Evolutionary conservation across 2,329 filamentous ascomycete species (phyloP), one percentile per base, ranked within the genome.

Genomic region (Reticulascus tulasneorum): DNA sequence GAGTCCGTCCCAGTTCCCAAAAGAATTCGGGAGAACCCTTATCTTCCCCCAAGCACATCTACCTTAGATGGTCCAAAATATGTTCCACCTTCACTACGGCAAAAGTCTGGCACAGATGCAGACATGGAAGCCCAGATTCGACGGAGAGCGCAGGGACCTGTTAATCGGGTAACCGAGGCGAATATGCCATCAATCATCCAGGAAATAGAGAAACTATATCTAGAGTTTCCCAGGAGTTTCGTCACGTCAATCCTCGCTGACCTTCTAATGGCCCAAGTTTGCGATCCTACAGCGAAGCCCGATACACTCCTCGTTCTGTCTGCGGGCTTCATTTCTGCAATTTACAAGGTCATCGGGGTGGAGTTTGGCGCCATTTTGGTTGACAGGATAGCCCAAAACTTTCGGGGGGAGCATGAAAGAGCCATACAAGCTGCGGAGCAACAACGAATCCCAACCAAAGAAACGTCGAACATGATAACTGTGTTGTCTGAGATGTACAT

Each of bases 291-390:
- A 17, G 79, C 71, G 27, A 69, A 96, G 3, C 81, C 85, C 6
- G 91, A 96, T 49, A 93, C 90, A 0, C 94, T 96, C 49, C 78
- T 96, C 36, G 88, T 96, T 33, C 75, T 97, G 9, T 84, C 89
- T 38, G 89, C 90, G 23, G 91, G 89, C 5, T 97, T 97, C 54
- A 79, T 91, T 23, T 81, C 91, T 6, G 88, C 89, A 0, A 62
- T 94, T 1, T 95, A 95, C 64, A 94, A 87, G 54, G 73, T 93
- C 7, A 74, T 93, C 28, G 93, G 93, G 6, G 83, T 82, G 11
- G 91, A 94, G 51, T 90, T 97, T 60, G 91, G 88, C 4, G 91
- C 90, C 1, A 84, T 94, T 51, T 71, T 96, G 17, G 84, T 94
- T 12, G 77, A 84, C 29, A 77, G 81, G 8, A n/a, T n/a, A n/a